phyloP scores from a whole-genome alignment of 2,329 filamentous ascomycete genomes.

The Talaromyces sp. region DNA sequence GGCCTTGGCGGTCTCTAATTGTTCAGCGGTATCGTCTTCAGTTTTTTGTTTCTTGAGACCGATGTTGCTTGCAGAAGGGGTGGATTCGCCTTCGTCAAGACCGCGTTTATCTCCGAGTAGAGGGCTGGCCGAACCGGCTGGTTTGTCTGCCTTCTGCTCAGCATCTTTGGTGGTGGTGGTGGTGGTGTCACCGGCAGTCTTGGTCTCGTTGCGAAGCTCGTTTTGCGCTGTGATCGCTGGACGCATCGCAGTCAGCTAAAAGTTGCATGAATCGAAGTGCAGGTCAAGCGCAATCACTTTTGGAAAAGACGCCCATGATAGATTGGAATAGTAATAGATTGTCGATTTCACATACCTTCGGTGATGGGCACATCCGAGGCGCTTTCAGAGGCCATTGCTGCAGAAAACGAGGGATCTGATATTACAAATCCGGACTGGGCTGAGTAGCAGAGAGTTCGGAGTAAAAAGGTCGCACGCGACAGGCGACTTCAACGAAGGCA shows the following conservation, averaged over 20 bases:
- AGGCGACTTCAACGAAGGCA: not conserved
- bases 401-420: conserved; percentile 9
- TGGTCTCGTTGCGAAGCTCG: not conserved
- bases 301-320: not conserved
- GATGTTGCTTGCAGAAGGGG: conserved; percentile 9
- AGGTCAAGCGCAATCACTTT: not conserved
- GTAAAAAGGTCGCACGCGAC: not conserved
- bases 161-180: not conserved
- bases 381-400: conserved; percentile 24
- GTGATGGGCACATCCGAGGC: not conserved
- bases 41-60: conserved; percentile 34
- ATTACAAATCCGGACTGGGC: not conserved
- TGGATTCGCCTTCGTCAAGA: conserved; percentile 13
- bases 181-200: not conserved
- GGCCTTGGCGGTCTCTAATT: not conserved
- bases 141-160: not conserved
- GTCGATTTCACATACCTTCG: not conserved
- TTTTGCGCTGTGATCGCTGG: not conserved
- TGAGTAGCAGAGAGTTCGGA: not conserved
- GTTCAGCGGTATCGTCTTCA: conserved; percentile 12
- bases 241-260: not conserved
- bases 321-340: not conserved
- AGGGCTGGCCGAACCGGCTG: not conserved
- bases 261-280: not conserved
- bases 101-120: conserved; percentile 23